Evolutionary conservation across 176 grass and related monocot genomes (phyloP), one percentile per base, ranked within the genome.

Genomic region (Eleusine indica): DNA sequence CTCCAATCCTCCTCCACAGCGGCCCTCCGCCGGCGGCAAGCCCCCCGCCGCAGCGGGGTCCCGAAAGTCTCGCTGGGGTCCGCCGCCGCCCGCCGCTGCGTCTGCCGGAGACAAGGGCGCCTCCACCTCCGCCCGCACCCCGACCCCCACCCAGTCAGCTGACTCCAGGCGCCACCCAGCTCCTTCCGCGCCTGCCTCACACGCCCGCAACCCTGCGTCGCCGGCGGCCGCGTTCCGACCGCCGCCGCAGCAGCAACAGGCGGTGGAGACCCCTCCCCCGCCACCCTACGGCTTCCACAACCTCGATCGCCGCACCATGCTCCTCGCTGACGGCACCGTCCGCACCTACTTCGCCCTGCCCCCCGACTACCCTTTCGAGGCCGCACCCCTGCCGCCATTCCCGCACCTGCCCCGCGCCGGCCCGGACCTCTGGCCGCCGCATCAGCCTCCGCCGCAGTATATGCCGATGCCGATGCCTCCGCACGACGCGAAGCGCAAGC

Each of bases 331-430:
- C 57, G 90, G 90, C 74, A 90, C 84, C 47, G 78, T 90, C 21
- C 93, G 81, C 78, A 83, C 93, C 85, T 92, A 90, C 78, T 90
- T 92, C 42, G 85, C 93, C 12, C 93, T 92, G 43, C 93, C 93
- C 54, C 90, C 82, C 56, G 90, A 92, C 25, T 84, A 89, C 82
- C 87, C 78, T 0, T 87, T 92, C 84, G 76, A 78, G 22, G 16
- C 73, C 61, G 70, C 79, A 61, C 92, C 56, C 29, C 40, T 86
- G 18, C 70, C 71, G 5, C 86, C 41, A 53, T 70, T 70, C 70
- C 70, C 70, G 58, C 87, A 74, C 61, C 63, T 83, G 70, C 52
- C 78, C 37, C 88, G 44, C 32, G 74, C 64, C 62, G 76, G 41
- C 62, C 88, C 70, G 3, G 87, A 83, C 30, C 80, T 75, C n/a